phyloP scores from a whole-genome alignment of 345 rosid species.

The Camelina hispida region DNA sequence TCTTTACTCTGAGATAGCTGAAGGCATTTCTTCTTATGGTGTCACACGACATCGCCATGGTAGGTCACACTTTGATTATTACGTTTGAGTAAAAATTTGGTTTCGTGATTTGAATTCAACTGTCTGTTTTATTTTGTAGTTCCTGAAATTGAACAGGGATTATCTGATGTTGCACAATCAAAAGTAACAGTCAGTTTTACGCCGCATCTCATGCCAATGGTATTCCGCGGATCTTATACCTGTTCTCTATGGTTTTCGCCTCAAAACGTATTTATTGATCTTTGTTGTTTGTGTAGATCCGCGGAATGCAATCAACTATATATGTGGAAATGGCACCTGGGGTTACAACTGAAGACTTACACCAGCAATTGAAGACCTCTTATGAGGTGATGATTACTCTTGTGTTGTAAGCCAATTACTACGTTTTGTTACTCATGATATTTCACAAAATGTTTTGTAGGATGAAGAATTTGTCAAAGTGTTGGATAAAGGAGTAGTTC shows the following conservation, averaged over 20 bases:
- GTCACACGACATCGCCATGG: slow-evolving; percentile 96
- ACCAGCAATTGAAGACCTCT: slow-evolving; percentile 56
- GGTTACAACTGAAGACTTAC: slow-evolving; percentile 62
- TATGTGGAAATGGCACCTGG: slow-evolving; percentile 85
- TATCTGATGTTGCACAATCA: slow-evolving; percentile 70
- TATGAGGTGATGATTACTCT: slow-evolving; percentile 62
- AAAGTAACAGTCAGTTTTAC: slow-evolving; percentile 92
- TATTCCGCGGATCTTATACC: slow-evolving; percentile 33
- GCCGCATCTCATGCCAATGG: slow-evolving; percentile 99
- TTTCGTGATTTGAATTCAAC: slow-evolving; percentile 20
- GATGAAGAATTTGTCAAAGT: slow-evolving; percentile 81
- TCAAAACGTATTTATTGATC: background rate
- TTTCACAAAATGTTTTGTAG: slow-evolving; percentile 44
- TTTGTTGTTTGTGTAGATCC: slow-evolving; percentile 54
- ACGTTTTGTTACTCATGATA: background rate
- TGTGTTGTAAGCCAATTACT: slow-evolving; percentile 5
- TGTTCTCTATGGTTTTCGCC: slow-evolving; percentile 29
- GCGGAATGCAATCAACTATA: slow-evolving; percentile 97
- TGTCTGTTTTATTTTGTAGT: slow-evolving; percentile 53
- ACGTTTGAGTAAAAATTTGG: background rate
- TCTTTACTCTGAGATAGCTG: slow-evolving; percentile 84
- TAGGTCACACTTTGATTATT: slow-evolving; percentile 17
- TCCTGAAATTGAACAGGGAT: slow-evolving; percentile 98
- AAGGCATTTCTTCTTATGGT: slow-evolving; percentile 93
- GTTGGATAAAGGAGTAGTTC: slow-evolving; percentile 76